These are phyloP conservation scores for Knoxdaviesia capensis DNA, from an alignment of 2,329 filamentous ascomycete species.

Conservation along the genomic window DNA sequence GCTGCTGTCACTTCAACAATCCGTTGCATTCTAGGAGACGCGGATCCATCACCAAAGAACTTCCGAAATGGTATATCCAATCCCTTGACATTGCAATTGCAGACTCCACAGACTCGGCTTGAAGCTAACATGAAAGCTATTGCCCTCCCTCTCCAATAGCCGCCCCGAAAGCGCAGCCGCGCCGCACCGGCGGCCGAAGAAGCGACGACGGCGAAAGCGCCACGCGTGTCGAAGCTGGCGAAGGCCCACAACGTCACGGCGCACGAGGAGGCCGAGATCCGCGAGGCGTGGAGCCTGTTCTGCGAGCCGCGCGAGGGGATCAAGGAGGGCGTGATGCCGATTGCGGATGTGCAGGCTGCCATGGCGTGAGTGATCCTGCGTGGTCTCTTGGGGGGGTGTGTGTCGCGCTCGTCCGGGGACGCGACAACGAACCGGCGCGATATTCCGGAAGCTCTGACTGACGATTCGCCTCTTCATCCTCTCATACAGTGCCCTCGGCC, in stretches of 20 bases:
- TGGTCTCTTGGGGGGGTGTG: background rate
- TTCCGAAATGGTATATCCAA: background rate
- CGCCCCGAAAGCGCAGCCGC: slow-evolving; percentile 29
- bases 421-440: no score
- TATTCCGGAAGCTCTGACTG: background rate
- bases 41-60: background rate
- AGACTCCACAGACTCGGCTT: background rate
- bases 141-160: background rate
- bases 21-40: background rate
- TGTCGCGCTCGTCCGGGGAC: no score
- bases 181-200: slow-evolving; percentile 15
- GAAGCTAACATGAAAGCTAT: background rate
- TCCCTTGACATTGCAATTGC: no score
- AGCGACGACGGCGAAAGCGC: slow-evolving; percentile 12
- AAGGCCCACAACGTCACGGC: slow-evolving; percentile 76
- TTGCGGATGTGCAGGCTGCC: slow-evolving; percentile 47
- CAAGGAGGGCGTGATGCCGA: slow-evolving; percentile 50
- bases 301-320: slow-evolving; percentile 49
- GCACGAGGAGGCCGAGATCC: slow-evolving; percentile 75
- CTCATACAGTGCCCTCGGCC: slow-evolving; percentile 53
- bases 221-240: slow-evolving; percentile 67
- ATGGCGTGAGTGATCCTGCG: slow-evolving; percentile 38
- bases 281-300: slow-evolving; percentile 76
- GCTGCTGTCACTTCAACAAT: background rate
- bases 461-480: background rate